A percentile compares a stretch with the other conserved stretches of the same genome.
phyloP scores from a whole-genome alignment of 768 basidiomycete genomes.

The Termitomyces sp. region DNA sequence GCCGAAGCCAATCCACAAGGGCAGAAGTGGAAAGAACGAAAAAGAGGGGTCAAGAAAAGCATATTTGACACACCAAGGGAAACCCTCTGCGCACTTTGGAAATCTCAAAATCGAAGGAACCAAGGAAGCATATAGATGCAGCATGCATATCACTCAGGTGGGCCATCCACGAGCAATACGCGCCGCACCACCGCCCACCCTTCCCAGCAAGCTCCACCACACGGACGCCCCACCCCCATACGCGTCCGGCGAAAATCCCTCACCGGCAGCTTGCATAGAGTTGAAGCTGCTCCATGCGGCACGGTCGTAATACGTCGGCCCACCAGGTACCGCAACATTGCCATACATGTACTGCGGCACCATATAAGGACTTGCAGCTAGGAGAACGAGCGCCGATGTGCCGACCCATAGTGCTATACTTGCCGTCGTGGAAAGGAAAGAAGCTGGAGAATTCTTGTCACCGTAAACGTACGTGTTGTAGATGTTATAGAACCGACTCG shows the following conservation, averaged over 20 bases:
- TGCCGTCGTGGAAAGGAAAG: conserved; percentile 22
- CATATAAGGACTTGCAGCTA: conserved; percentile 57
- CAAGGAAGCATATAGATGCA: not conserved
- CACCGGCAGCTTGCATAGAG: conserved; percentile 59
- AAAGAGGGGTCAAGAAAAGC: not conserved
- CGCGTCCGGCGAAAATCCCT: conserved; percentile 55
- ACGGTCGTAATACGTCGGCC: conserved; percentile 69
- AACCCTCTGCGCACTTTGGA: not conserved
- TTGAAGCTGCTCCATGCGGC: conserved; percentile 79
- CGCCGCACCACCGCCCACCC: conserved; percentile 71
- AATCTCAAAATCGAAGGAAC: not conserved
- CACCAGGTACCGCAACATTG: conserved; percentile 43
- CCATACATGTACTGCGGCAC: conserved; percentile 38
- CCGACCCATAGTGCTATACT: conserved; percentile 51
- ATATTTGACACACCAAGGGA: conserved; percentile 6
- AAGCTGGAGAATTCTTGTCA: conserved; percentile 21
- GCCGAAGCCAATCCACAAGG: not conserved
- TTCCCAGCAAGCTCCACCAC: conserved; percentile 68
- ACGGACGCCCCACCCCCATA: conserved; percentile 36
- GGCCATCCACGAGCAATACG: conserved; percentile 76
- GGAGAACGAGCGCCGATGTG: conserved; percentile 54
- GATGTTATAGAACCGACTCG: conserved; percentile 74
- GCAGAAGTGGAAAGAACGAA: not conserved
- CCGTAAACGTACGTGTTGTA: conserved; percentile 70
- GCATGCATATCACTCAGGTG: conserved; percentile 32